These are phyloP conservation scores for Thalassiosira profunda DNA, from an alignment of 108 stramenopile genomes.

Conservation along the genomic window DNA sequence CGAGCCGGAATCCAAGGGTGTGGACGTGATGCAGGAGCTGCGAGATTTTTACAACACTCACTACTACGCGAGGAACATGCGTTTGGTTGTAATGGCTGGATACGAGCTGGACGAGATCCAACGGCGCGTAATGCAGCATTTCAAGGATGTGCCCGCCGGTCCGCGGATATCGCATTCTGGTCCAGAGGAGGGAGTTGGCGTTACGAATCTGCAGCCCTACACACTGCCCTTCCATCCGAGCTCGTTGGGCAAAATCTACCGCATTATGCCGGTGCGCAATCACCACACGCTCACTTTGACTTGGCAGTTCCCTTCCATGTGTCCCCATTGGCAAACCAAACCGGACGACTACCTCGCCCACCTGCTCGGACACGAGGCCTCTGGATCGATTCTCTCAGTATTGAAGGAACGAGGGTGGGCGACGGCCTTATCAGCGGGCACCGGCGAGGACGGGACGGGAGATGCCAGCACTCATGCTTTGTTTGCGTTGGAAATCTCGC, in stretches of 20 bases:
- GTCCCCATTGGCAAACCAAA: constrained; percentile 66
- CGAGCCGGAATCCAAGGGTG: constrained; percentile 59
- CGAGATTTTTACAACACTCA: constrained; percentile 78
- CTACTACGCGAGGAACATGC: constrained; percentile 90
- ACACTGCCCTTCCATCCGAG: constrained; percentile 60
- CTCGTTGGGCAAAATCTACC: constrained; percentile 60
- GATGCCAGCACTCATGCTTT: constrained; percentile 80
- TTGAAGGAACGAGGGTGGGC: constrained; percentile 78
- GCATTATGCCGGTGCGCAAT: constrained; percentile 77
- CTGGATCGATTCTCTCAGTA: constrained; percentile 73
- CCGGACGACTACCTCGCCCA: constrained; percentile 84
- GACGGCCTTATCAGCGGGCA: constrained; percentile 70
- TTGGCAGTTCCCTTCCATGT: constrained; percentile 79
- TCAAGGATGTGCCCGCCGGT: constrained; percentile 68
- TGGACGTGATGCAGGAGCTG: constrained; percentile 73
- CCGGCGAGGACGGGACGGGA: constrained; percentile 76
- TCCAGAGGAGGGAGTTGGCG: too few species aligned
- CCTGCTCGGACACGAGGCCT: constrained; percentile 85
- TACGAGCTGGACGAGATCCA: constrained; percentile 84
- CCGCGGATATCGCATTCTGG: too few species aligned
- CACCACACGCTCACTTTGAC: constrained; percentile 72
- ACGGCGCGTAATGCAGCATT: constrained; percentile 62
- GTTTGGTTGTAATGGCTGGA: constrained; percentile 87
- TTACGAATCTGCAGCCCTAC: constrained; percentile 41
- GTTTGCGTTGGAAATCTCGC: constrained; percentile 65